These are phyloP conservation scores for Puccinia novopanici DNA, from an alignment of 1,284 basidiomycete genomes.

Conservation along the genomic window DNA sequence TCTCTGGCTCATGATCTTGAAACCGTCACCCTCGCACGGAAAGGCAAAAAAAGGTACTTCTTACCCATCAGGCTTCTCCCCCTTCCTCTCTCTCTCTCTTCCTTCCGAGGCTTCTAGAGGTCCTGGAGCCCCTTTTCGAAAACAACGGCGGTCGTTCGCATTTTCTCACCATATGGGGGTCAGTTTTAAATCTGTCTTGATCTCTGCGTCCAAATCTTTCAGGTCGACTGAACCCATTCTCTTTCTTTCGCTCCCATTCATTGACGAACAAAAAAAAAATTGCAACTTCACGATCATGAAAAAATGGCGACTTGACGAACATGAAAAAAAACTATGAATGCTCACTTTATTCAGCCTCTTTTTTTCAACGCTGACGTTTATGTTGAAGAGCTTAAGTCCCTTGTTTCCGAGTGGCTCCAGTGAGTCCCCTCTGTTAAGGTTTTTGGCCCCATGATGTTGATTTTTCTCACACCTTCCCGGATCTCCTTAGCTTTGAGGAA, in stretches of 20 bases:
- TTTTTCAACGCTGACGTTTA: constrained; percentile 2
- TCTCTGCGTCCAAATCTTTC: neutral
- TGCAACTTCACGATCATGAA: too few species aligned
- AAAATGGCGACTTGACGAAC: too few species aligned
- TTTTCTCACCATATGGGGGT: constrained; percentile 31
- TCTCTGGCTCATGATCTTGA: neutral
- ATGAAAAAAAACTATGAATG: too few species aligned
- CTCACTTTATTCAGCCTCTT: neutral
- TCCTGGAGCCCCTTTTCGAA: neutral
- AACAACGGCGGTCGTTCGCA: neutral
- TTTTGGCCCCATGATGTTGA: neutral
- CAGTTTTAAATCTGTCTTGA: neutral
- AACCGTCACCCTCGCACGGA: neutral
- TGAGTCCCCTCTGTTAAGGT: neutral
- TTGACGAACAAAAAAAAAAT: neutral
- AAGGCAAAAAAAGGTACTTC: neutral
- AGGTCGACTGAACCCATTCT: too few species aligned
- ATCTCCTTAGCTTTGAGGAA: neutral
- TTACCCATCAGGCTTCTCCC: too few species aligned
- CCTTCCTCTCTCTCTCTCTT: neutral
- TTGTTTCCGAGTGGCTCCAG: neutral
- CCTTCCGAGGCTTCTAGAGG: neutral
- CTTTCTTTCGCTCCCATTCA: neutral
- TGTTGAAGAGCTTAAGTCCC: neutral
- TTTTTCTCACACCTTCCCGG: neutral